Evolutionary conservation across 2,329 filamentous ascomycete species (phyloP).

Genomic region (Fusarium redolens): DNA sequence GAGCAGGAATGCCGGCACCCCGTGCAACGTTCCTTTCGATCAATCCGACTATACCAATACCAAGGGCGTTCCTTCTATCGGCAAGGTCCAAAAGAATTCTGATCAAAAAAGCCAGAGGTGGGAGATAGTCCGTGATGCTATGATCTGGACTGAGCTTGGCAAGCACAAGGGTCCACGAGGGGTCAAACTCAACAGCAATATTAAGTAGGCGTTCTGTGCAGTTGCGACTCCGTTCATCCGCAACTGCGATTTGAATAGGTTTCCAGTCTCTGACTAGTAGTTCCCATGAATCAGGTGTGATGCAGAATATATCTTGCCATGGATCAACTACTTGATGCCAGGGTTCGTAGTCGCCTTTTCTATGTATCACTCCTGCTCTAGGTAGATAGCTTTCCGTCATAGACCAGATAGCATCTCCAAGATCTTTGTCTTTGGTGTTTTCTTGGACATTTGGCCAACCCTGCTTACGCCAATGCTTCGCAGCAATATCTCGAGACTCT

Average conservation of each 20-base stretch:
- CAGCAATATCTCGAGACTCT: not conserved
- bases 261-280: not conserved
- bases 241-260: not conserved
- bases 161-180: not conserved
- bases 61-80: rapidly evolving
- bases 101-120: not conserved
- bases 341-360: not conserved
- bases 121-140: not conserved
- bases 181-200: not conserved
- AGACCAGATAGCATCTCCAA: not conserved
- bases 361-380: not conserved
- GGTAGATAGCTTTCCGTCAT: rapidly evolving
- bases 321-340: not conserved
- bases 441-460: not conserved
- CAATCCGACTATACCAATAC: too few species aligned
- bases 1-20: not conserved
- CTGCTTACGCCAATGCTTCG: not conserved
- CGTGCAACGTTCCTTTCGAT: not conserved
- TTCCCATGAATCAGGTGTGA: rapidly evolving
- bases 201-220: rapidly evolving
- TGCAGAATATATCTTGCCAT: not conserved
- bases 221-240: not conserved
- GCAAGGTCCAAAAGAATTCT: not conserved
- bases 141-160: rapidly evolving
- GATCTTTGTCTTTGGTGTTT: not conserved